Conservation (phyloP, 2,329 filamentous ascomycete genomes). For the Phaeosphaeria sp. region DNA sequence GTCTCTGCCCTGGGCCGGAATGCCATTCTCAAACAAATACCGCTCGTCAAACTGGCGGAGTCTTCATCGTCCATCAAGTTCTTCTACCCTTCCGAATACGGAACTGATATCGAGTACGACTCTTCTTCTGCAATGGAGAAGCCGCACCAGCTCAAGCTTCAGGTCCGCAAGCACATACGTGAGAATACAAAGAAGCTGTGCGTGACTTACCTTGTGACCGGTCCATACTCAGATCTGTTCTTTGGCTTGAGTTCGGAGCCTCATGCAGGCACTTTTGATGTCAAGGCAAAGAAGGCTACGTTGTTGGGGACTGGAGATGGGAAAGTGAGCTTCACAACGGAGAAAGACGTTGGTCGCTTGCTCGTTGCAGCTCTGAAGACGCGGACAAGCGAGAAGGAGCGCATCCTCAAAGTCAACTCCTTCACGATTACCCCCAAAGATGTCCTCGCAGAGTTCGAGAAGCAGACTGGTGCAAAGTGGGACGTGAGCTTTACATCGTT, state of each 20-base stretch:
- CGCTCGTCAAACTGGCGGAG: constrained; percentile 67
- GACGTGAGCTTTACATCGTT: constrained; percentile 61
- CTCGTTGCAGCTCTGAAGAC: constrained; percentile 68
- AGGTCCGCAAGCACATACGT: constrained; percentile 67
- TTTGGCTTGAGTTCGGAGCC: constrained; percentile 52
- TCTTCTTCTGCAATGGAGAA: constrained; percentile 65
- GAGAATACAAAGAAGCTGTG: constrained; percentile 61
- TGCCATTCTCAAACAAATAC: constrained; percentile 66
- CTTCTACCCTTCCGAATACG: constrained; percentile 66
- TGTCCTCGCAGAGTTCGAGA: constrained; percentile 72
- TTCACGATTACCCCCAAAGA: constrained; percentile 70
- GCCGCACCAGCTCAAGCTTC: constrained; percentile 73
- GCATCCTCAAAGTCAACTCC: constrained; percentile 71
- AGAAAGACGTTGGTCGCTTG: constrained; percentile 73
- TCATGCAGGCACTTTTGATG: constrained; percentile 65
- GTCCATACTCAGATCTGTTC: constrained; percentile 71
- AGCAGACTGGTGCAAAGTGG: constrained; percentile 67
- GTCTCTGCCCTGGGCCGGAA: constrained; percentile 69
- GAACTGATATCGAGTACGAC: constrained; percentile 62
- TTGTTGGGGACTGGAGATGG: constrained; percentile 68
- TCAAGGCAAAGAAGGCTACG: constrained; percentile 58
- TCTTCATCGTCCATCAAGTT: constrained; percentile 61
- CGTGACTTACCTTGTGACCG: constrained; percentile 73
- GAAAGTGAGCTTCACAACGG: constrained; percentile 71
- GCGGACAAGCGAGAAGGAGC: constrained; percentile 55